Evolutionary conservation across 768 basidiomycete genomes (phyloP).

Genomic region (Mycena indigotica): DNA sequence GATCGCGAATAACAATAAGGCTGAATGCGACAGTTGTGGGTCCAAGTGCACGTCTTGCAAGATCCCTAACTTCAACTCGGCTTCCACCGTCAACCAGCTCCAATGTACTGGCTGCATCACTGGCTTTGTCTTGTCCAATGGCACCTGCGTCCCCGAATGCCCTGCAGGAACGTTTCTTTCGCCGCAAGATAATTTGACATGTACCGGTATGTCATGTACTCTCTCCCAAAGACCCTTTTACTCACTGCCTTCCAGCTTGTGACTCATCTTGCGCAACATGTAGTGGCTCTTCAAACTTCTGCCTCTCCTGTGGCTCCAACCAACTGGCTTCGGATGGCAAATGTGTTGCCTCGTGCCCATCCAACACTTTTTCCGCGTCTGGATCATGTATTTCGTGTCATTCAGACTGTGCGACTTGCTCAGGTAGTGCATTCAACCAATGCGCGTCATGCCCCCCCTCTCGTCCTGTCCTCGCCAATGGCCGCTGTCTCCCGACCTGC

Average conservation of each 20-base stretch:
- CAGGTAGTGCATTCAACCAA: conserved; percentile 70
- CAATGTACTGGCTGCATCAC: conserved; percentile 80
- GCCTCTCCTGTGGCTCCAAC: conserved; percentile 68
- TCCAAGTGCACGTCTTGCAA: conserved; percentile 75
- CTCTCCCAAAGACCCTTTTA: neutral
- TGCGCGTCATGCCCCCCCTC: conserved; percentile 70
- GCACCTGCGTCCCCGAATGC: conserved; percentile 69
- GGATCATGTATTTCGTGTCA: conserved; percentile 75
- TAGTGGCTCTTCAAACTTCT: conserved; percentile 66
- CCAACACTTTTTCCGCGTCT: conserved; percentile 65
- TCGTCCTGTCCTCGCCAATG: conserved; percentile 71
- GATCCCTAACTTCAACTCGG: conserved; percentile 67
- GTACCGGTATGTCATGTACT: conserved; percentile 46
- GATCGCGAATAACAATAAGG: conserved; percentile 78
- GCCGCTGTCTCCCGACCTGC: conserved; percentile 79
- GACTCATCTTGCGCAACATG: conserved; percentile 75
- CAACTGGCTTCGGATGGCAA: conserved; percentile 69
- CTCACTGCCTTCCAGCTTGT: conserved; percentile 48
- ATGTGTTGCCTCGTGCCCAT: conserved; percentile 74
- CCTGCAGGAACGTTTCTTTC: conserved; percentile 73
- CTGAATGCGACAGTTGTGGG: conserved; percentile 80
- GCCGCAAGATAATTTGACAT: conserved; percentile 73
- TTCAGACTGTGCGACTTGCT: conserved; percentile 79
- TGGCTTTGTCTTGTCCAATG: conserved; percentile 72
- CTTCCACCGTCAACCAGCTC: conserved; percentile 63